phyloP scores from a whole-genome alignment of 2,329 filamentous ascomycete genomes.

The Alternaria ethzedia region DNA sequence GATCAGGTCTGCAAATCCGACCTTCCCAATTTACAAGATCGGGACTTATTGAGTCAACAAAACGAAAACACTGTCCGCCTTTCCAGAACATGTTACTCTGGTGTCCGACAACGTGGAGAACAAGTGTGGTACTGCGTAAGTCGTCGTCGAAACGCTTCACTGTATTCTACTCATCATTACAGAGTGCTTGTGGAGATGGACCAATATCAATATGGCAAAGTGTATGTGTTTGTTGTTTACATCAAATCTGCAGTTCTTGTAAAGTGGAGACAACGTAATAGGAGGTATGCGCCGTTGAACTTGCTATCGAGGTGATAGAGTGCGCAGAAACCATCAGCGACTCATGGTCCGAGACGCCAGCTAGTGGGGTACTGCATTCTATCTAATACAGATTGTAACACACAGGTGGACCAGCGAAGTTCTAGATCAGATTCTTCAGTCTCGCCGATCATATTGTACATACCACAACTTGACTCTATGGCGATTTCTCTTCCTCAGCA shows the following conservation, averaged over 20 bases:
- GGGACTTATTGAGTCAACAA: too few species aligned
- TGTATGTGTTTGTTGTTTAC: neutral
- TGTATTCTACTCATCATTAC: too few species aligned
- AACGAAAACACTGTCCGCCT: too few species aligned
- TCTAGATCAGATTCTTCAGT: neutral
- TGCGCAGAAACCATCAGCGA: too few species aligned
- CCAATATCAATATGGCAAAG: neutral
- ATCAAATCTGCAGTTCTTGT: neutral
- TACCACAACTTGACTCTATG: slow-evolving; percentile 1
- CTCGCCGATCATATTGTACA: neutral
- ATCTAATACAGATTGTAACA: neutral
- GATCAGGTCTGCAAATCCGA: neutral
- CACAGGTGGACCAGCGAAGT: neutral
- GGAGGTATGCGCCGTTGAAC: too few species aligned
- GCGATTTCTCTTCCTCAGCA: slow-evolving; percentile 22
- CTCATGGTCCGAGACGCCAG: neutral
- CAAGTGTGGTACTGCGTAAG: neutral
- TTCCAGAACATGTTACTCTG: too few species aligned
- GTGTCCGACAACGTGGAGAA: too few species aligned
- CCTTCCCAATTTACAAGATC: neutral
- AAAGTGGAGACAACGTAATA: too few species aligned
- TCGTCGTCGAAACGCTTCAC: too few species aligned
- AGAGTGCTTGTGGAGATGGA: neutral
- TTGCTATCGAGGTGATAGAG: too few species aligned
- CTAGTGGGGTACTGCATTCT: neutral